These are phyloP conservation scores for Microcyclospora tardicrescens DNA, from an alignment of 2,329 filamentous ascomycete genomes.

Conservation along the genomic window DNA sequence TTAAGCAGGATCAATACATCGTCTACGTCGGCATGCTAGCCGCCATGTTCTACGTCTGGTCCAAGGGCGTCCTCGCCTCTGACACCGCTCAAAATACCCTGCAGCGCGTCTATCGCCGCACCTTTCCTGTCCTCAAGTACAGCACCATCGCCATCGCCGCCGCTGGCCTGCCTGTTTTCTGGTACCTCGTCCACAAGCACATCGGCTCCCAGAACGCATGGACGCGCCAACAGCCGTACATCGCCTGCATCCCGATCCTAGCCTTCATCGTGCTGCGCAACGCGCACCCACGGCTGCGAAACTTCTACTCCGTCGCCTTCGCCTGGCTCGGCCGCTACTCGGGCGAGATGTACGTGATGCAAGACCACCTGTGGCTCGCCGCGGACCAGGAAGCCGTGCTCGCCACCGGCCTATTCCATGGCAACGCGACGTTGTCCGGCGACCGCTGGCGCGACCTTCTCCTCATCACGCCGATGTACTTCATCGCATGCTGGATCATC, in stretches of 20 bases:
- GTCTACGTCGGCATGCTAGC: constrained; percentile 44
- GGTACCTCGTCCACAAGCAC: constrained; percentile 13
- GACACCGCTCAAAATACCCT: constrained; percentile 2
- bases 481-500: constrained; percentile 30
- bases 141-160: constrained; percentile 3
- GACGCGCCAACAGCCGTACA: constrained; percentile 39
- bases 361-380: constrained; percentile 50
- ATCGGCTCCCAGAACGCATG: constrained; percentile 32
- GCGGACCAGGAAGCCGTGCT: constrained; percentile 44
- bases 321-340: constrained; percentile 44
- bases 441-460: constrained; percentile 26
- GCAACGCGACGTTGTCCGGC: constrained; percentile 13
- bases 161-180: constrained; percentile 18
- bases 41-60: constrained; percentile 30
- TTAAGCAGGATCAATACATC: constrained; percentile 42
- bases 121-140: constrained; percentile 7
- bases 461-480: constrained; percentile 30
- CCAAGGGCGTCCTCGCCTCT: constrained; percentile 7
- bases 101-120: constrained; percentile 9
- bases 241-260: constrained; percentile 43
- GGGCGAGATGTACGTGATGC: constrained; percentile 47
- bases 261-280: constrained; percentile 43
- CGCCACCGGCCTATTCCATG: constrained; percentile 21
- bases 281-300: constrained; percentile 28
- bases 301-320: constrained; percentile 34